These are phyloP conservation scores for Chrysanthemum seticuspe DNA, from an alignment of 129 eudicot species.

Conservation along the genomic window DNA sequence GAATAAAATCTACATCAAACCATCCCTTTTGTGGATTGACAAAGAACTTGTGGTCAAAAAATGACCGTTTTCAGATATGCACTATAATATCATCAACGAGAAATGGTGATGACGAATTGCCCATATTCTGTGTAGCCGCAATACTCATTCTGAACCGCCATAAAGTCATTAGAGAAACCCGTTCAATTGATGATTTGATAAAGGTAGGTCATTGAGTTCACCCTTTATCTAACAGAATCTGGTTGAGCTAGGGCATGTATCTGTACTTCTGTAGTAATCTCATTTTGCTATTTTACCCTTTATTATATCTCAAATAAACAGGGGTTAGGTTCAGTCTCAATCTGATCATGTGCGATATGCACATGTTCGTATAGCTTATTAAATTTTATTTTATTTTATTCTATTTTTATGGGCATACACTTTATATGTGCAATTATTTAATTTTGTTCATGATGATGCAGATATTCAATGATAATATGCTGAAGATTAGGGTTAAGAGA, in stretches of 20 bases:
- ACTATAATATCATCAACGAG: slow-evolving; percentile 51
- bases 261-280: background rate
- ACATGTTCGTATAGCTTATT: background rate
- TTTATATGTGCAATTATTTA: slow-evolving; percentile 1
- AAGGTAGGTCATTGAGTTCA: slow-evolving; percentile 56
- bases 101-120: slow-evolving; percentile 80
- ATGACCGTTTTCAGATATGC: slow-evolving; percentile 56
- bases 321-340: slow-evolving; percentile 26
- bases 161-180: slow-evolving; percentile 75
- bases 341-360: slow-evolving; percentile 5
- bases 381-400: background rate
- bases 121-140: slow-evolving; percentile 91
- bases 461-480: slow-evolving; percentile 94
- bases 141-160: slow-evolving; percentile 83
- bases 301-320: slow-evolving; percentile 44
- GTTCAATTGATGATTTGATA: slow-evolving; percentile 92
- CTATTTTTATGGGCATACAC: slow-evolving; percentile 4
- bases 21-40: slow-evolving; percentile 92
- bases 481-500: slow-evolving; percentile 92
- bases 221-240: background rate
- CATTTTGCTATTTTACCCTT: slow-evolving; percentile 4
- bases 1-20: slow-evolving; percentile 48
- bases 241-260: background rate
- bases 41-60: slow-evolving; percentile 70
- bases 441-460: slow-evolving; percentile 43